A percentile compares a stretch with the other conserved stretches of the same genome.
phyloP scores from a whole-genome alignment of 2,329 filamentous ascomycete genomes.

The Trichophaea hybrida region DNA sequence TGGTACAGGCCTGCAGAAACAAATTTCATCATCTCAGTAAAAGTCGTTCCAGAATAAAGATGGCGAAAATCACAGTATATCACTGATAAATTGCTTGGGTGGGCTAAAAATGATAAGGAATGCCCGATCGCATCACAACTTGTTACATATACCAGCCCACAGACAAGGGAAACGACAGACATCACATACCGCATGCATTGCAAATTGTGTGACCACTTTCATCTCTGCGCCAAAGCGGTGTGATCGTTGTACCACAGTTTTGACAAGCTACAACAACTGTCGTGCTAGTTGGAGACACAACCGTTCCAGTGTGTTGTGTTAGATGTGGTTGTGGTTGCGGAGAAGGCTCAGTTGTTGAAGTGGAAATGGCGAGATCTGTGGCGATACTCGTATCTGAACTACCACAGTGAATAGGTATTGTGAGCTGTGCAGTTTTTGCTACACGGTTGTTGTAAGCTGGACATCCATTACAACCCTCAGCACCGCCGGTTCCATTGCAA shows the following conservation, averaged over 20 bases:
- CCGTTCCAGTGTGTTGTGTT: not conserved
- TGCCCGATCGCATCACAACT: constrained; percentile 23
- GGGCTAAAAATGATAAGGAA: not conserved
- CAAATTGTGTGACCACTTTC: constrained; percentile 94
- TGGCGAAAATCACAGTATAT: not conserved
- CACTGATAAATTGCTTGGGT: not conserved
- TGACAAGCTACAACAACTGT: constrained; percentile 67
- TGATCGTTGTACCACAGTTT: constrained; percentile 93
- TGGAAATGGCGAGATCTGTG: constrained; percentile 15
- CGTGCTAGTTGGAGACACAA: not conserved
- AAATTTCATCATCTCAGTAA: not conserved
- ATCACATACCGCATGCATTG: constrained; percentile 79
- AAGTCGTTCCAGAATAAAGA: not conserved
- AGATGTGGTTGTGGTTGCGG: constrained; percentile 17
- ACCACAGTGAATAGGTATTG: constrained; percentile 30
- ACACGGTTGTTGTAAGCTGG: constrained; percentile 96
- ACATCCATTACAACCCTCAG: constrained; percentile 87
- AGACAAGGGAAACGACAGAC: not conserved
- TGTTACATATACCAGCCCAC: constrained; percentile 7
- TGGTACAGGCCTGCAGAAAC: constrained; percentile 63
- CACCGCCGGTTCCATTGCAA: constrained; percentile 91
- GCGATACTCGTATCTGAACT: constrained; percentile 28
- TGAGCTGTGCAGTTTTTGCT: constrained; percentile 68
- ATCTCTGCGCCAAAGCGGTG: constrained; percentile 86
- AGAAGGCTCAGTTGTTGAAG: constrained; percentile 13